phyloP scores from a whole-genome alignment of 2,329 filamentous ascomycete species.

The Botrytis aclada region DNA sequence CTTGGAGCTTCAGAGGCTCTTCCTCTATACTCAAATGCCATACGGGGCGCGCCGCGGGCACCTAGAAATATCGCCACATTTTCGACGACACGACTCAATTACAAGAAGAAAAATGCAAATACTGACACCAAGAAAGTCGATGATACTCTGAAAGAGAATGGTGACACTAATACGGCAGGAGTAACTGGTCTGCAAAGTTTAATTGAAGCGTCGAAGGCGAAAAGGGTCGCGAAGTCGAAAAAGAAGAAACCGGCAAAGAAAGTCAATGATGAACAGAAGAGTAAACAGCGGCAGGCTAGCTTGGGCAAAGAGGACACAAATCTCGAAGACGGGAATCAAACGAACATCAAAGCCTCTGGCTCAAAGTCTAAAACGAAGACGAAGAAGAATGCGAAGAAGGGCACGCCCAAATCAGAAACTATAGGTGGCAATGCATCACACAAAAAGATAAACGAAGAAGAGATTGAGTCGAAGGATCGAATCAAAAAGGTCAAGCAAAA shows the following conservation, averaged over 20 bases:
- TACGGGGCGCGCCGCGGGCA: neutral
- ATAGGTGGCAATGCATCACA: too few species aligned
- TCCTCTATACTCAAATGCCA: conserved; percentile 10
- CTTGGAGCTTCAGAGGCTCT: conserved; percentile 11
- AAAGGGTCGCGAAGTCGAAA: neutral
- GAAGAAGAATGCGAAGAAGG: neutral
- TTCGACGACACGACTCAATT: conserved; percentile 17
- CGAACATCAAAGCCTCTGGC: neutral
- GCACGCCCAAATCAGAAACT: neutral
- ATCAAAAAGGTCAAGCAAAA: conserved; percentile 13
- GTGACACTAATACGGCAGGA: neutral
- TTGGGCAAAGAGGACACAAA: neutral
- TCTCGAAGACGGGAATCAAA: neutral
- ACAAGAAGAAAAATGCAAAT: neutral
- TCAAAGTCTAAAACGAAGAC: neutral
- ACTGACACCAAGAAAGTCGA: neutral
- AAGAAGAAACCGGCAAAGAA: neutral
- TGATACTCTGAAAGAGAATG: neutral
- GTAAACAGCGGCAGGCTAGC: neutral
- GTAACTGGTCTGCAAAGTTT: neutral
- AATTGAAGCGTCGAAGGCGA: neutral
- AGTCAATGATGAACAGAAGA: neutral
- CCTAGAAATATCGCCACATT: conserved; percentile 16
- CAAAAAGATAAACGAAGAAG: neutral
- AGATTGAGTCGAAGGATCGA: conserved; percentile 6